Base-by-base conservation (phyloP, 305 asterid genomes). In the Andrographis paniculata region DNA sequence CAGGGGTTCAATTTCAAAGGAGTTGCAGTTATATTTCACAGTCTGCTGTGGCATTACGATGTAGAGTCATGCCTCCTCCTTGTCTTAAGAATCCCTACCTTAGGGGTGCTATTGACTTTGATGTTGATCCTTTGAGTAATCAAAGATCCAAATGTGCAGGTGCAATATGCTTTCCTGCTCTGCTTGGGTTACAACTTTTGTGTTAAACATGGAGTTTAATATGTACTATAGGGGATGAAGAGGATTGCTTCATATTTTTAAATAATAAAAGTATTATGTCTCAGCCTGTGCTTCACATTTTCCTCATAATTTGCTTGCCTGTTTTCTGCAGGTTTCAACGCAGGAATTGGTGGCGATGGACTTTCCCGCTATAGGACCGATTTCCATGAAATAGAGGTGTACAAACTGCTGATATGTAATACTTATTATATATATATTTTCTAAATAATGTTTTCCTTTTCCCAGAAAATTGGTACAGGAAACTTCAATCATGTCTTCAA, bases 31-130 rank as follows among this genome's bases (percentile, higher is more conserved):
- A 78, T 66, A 88, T 89, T 70, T 75, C 96, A 14, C 91, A 89
- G 50, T 82, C 94, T 64, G 98, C 94, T n/a, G 78, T 86, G 60
- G 98, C 98, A 58, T 74, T 89, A 55, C 82, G 96, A 60, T 86
- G 84, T 58, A 79, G 98, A 52, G 96, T 86, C 36, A 80, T 89
- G 95, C 98, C 96, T 53, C 98, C 98, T 48, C 95, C 96, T 17
- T 89, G 97, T 70, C 63, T 84, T 18, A 72, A 68, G 64, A 87
- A 87, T 61, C 97, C 97, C 14, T 87, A 73, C 63, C 73, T 71
- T 17, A 68, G 63, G 65, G 82, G 73, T 52, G 66, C 74, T 58
- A 71, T 71, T 1, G 72, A 43, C 48, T 51, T 67, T 55, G 74
- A 72, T 62, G 55, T 65, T 21, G 98, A 86, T 70, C 92, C 86